Conservation (phyloP, 768 basidiomycete genomes). For the Multifurca ochricompacta region DNA sequence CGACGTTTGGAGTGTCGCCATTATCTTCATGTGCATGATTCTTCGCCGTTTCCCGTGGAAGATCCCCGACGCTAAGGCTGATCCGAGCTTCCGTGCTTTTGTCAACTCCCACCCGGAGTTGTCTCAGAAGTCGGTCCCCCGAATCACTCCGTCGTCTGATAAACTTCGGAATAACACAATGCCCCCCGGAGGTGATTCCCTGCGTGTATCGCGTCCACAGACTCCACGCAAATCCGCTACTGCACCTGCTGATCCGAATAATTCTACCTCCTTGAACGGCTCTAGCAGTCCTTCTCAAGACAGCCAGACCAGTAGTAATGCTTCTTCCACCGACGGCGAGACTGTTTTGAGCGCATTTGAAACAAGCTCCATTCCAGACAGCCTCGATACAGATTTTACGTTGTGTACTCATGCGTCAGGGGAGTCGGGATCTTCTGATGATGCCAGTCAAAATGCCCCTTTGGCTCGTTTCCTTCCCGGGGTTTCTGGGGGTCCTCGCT, state of each 20-base stretch:
- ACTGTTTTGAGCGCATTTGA: slow-evolving; percentile 14
- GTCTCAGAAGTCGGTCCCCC: slow-evolving; percentile 30
- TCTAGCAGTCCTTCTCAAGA: slow-evolving; percentile 1
- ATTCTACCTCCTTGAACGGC: slow-evolving; percentile 17
- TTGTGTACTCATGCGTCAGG: slow-evolving; percentile 12
- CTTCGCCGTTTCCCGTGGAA: slow-evolving; percentile 98
- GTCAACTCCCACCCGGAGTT: slow-evolving; percentile 91
- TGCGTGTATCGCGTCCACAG: neutral
- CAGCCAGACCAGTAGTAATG: slow-evolving; percentile 11
- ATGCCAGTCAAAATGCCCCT: neutral
- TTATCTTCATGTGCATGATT: slow-evolving; percentile 99
- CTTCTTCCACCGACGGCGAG: slow-evolving; percentile 1
- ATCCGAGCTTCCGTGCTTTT: slow-evolving; percentile 86
- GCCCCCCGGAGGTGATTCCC: neutral
- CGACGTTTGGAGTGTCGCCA: slow-evolving; percentile 96
- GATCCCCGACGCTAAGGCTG: slow-evolving; percentile 90
- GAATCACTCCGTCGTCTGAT: neutral
- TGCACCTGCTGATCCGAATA: neutral
- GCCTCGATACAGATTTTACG: slow-evolving; percentile 8
- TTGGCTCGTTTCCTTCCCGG: neutral
- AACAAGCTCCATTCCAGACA: slow-evolving; percentile 2
- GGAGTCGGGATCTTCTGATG: slow-evolving; percentile 8
- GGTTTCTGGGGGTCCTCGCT: slow-evolving; percentile 14
- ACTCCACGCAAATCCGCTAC: slow-evolving; percentile 1
- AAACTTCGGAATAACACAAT: neutral